Conservation (phyloP, 225 moss, liverwort and hornwort genomes). For the Pleurozium schreberi region DNA sequence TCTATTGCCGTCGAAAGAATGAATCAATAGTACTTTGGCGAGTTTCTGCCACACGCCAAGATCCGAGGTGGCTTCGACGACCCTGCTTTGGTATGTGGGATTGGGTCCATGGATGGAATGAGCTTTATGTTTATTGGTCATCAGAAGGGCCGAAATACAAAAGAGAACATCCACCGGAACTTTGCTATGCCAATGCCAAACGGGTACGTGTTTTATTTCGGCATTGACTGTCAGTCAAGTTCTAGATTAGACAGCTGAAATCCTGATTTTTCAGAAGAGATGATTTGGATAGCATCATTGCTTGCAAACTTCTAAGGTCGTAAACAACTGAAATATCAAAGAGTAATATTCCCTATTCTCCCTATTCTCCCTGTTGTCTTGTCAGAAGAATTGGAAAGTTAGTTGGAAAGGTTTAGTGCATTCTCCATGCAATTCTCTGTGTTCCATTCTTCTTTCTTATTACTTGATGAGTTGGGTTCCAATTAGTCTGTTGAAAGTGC, state of each 20-base stretch:
- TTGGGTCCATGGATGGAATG: slow-evolving; percentile 94
- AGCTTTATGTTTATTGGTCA: slow-evolving; percentile 98
- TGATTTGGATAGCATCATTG: not conserved
- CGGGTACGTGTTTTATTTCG: slow-evolving; percentile 33
- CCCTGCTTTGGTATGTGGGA: slow-evolving; percentile 88
- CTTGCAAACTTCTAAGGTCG: not conserved
- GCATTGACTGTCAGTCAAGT: not conserved
- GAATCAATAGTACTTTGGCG: too few species aligned
- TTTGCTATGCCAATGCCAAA: slow-evolving; percentile 99
- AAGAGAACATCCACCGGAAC: slow-evolving; percentile 93
- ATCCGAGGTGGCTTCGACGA: slow-evolving; percentile 97
- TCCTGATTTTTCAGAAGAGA: not conserved
- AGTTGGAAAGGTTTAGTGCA: not conserved
- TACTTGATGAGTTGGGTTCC: not conserved
- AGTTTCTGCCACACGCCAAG: too few species aligned
- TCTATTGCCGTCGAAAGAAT: too few species aligned
- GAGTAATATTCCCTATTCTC: not conserved
- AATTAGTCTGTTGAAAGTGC: not conserved
- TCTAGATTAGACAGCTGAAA: not conserved
- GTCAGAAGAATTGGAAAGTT: not conserved
- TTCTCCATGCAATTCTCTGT: not conserved
- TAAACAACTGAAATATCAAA: not conserved
- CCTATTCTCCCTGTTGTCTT: not conserved
- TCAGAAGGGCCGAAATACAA: slow-evolving; percentile 96
- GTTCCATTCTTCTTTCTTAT: not conserved